These are phyloP conservation scores for Cymbomonas tetramitiformis DNA, from an alignment of 139 green algal species.

Conservation along the genomic window DNA sequence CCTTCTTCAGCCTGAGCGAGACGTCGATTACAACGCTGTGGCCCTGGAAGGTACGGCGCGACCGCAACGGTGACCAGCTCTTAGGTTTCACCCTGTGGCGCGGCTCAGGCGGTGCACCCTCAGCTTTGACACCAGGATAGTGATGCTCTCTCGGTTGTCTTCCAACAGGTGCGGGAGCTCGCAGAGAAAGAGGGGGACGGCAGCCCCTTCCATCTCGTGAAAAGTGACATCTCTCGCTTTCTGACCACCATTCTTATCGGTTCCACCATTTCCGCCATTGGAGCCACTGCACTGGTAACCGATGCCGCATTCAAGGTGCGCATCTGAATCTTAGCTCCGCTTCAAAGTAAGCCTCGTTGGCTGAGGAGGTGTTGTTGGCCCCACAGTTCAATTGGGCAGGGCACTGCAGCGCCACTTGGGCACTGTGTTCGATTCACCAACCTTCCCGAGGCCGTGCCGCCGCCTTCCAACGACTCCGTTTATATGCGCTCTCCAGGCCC, in stretches of 20 bases:
- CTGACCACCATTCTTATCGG: constrained; percentile 39
- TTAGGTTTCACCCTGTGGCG: background rate
- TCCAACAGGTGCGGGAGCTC: constrained; percentile 30
- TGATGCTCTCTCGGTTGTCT: background rate
- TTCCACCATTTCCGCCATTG: constrained; percentile 29
- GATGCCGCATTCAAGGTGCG: constrained; percentile 16
- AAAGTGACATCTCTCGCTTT: constrained; percentile 32
- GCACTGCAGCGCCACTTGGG: no score
- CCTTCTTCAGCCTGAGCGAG: constrained; percentile 31
- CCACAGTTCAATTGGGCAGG: no score
- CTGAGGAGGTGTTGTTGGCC: constrained; percentile 1
- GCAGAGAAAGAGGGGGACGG: constrained; percentile 31
- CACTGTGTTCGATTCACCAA: no score
- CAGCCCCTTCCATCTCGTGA: constrained; percentile 22
- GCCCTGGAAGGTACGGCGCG: constrained; percentile 32
- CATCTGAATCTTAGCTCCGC: background rate
- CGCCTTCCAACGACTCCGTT: no score
- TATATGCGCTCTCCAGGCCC: no score
- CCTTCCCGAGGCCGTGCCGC: no score
- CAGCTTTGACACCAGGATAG: background rate
- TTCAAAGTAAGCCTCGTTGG: background rate
- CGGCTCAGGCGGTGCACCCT: no score
- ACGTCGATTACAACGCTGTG: constrained; percentile 40
- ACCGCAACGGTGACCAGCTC: background rate
- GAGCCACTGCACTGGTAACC: constrained; percentile 26